These are phyloP conservation scores for Pseudogymnoascus sp. DNA, from an alignment of 2,329 filamentous ascomycete genomes.

Conservation along the genomic window DNA sequence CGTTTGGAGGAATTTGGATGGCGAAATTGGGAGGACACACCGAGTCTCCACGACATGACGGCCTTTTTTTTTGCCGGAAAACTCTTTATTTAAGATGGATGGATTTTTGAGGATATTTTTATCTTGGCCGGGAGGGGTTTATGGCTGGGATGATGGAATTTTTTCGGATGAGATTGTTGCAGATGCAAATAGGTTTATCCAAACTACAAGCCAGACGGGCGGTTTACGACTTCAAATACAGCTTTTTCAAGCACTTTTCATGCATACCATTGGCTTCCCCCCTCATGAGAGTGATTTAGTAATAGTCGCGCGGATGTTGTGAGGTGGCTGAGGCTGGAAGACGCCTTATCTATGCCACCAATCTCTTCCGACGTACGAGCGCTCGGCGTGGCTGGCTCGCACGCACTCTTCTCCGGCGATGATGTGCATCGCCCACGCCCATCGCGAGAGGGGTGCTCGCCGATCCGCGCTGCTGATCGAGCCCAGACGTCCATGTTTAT, in stretches of 20 bases:
- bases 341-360: background rate
- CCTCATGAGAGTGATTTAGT: background rate
- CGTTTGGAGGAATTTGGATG: conserved; percentile 2
- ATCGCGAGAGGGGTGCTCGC: background rate
- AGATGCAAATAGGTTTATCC: background rate
- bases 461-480: background rate
- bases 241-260: conserved; percentile 1
- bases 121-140: background rate
- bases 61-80: conserved; percentile 1
- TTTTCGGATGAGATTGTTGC: background rate
- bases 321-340: background rate
- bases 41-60: background rate
- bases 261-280: background rate
- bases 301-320: background rate
- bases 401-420: background rate
- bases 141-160: background rate
- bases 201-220: background rate
- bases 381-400: background rate
- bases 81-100: background rate
- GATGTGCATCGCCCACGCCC: background rate
- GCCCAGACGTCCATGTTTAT: background rate
- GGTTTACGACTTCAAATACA: conserved; percentile 3
- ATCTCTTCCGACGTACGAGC: background rate
- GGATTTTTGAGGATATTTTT: background rate
- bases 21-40: background rate